Conservation (phyloP, 768 basidiomycete genomes). For the Podaxis carcinomalis region DNA sequence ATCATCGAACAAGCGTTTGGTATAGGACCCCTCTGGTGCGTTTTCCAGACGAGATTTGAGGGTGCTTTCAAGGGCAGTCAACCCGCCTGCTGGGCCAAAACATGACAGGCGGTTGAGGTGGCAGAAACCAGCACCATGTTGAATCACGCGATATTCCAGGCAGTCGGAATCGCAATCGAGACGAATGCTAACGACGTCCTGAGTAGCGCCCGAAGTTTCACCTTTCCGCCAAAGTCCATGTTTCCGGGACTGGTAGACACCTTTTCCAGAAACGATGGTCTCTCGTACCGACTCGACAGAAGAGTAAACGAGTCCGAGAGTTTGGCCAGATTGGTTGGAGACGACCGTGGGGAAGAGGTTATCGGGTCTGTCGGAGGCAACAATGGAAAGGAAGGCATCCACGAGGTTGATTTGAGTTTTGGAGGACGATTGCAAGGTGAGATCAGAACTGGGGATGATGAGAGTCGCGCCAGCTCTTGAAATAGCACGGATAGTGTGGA, state of each 20-base stretch:
- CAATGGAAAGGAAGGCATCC: constrained; percentile 80
- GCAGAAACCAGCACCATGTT: constrained; percentile 91
- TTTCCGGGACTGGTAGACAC: constrained; percentile 94
- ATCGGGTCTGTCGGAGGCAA: constrained; percentile 84
- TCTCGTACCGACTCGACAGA: constrained; percentile 82
- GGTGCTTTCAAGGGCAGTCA: constrained; percentile 77
- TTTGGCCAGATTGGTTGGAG: constrained; percentile 70
- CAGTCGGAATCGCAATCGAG: constrained; percentile 92
- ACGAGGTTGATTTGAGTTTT: constrained; percentile 63
- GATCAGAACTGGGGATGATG: constrained; percentile 67
- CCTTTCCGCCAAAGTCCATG: constrained; percentile 97
- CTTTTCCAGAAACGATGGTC: constrained; percentile 83
- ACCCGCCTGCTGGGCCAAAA: constrained; percentile 79
- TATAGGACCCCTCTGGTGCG: constrained; percentile 92
- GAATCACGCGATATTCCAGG: constrained; percentile 86
- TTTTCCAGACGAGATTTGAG: constrained; percentile 64
- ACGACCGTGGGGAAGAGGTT: constrained; percentile 93
- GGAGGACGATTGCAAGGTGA: constrained; percentile 57
- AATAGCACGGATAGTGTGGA: constrained; percentile 57
- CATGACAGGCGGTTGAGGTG: constrained; percentile 86
- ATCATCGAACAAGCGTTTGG: constrained; percentile 80
- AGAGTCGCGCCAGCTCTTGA: constrained; percentile 54
- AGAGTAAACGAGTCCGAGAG: constrained; percentile 94
- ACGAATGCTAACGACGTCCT: constrained; percentile 78
- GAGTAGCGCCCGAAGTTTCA: constrained; percentile 91